Evolutionary conservation across 805 yeast species (phyloP), one percentile per base, ranked within the genome.

Genomic region (Kodamaea restingae): DNA sequence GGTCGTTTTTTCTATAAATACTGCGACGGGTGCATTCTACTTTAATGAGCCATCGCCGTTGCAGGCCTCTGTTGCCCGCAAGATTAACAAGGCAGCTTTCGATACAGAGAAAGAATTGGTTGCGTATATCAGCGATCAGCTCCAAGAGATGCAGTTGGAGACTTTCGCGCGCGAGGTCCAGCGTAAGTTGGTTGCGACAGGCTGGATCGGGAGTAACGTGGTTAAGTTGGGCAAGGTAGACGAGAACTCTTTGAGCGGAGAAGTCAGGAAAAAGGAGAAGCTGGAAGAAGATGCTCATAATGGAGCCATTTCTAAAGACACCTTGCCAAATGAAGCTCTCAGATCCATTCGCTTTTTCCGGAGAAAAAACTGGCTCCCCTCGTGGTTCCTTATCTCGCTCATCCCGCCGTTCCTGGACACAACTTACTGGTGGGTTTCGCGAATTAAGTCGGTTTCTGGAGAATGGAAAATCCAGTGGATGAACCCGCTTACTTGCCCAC

Each of bases 131-230:
- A 60, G 61, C 15, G 52, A 51, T 20, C 48, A 50, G 31, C 50
- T 82, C 27, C 56, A 74, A 21, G 70, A 64, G 27, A 59, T 82
- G 35, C 65, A 80, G 33, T 56, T 77, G 21, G 72, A 75, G 25
- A 67, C 73, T 3, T 68, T 71, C 39, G 65, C 67, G 40, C 63
- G 67, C 32, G 83, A 80, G 41, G 63, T 81, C 20, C 61, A 75
- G 9, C 71, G 76, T 7, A 69, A 80, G 44, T 71, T 86, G 39
- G 65, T 69, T 26, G 81, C 86, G 0, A 74, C 81, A 0, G 85
- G 81, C 20, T 85, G 93, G 93, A 70, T 76, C 4, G 63, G 68
- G n/a, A 76, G 76, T 46, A 76, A 74, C 29, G 70, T 76, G 29
- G 68, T 84, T 34, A 67, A 61, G 22, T 50, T 84, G 20, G 61